Conservation (phyloP, 2,329 filamentous ascomycete species). For the Fusarium guadeloupense region DNA sequence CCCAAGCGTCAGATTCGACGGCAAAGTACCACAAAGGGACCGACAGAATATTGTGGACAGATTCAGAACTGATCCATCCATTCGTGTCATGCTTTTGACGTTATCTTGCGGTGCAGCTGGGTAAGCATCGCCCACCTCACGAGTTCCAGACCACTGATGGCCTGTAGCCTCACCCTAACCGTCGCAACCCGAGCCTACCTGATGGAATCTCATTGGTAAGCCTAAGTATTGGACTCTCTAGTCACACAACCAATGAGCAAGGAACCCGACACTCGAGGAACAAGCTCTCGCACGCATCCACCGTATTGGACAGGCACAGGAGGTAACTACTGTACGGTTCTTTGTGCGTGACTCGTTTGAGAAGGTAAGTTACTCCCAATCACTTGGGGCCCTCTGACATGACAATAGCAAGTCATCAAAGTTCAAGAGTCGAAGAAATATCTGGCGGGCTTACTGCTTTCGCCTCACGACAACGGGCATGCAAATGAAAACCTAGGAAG, state of each 20-base stretch:
- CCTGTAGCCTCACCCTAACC: constrained; percentile 56
- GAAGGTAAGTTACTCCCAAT: constrained; percentile 32
- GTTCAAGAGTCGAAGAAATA: constrained; percentile 29
- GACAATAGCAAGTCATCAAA: constrained; percentile 10
- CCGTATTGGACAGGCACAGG: constrained; percentile 47
- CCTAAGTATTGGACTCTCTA: rapidly evolving
- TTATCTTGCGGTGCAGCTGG: constrained; percentile 62
- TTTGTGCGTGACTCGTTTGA: constrained; percentile 52
- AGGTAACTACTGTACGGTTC: constrained; percentile 52
- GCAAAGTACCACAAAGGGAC: constrained; percentile 54
- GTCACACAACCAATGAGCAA: neutral
- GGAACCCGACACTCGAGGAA: constrained; percentile 57
- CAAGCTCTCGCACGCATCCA: constrained; percentile 54
- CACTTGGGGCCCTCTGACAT: rapidly evolving
- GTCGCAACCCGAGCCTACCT: constrained; percentile 58
- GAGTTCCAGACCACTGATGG: neutral
- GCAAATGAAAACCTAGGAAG: neutral
- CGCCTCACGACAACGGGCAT: neutral
- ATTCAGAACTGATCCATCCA: constrained; percentile 50
- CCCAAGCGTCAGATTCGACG: constrained; percentile 56
- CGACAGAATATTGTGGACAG: constrained; percentile 51
- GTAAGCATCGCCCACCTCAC: constrained; percentile 44
- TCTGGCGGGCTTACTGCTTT: constrained; percentile 7
- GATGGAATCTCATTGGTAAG: constrained; percentile 60
- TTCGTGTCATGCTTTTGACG: constrained; percentile 58